These are phyloP conservation scores for Colletotrichum limetticola DNA, from an alignment of 2,329 filamentous ascomycete species.

Conservation along the genomic window DNA sequence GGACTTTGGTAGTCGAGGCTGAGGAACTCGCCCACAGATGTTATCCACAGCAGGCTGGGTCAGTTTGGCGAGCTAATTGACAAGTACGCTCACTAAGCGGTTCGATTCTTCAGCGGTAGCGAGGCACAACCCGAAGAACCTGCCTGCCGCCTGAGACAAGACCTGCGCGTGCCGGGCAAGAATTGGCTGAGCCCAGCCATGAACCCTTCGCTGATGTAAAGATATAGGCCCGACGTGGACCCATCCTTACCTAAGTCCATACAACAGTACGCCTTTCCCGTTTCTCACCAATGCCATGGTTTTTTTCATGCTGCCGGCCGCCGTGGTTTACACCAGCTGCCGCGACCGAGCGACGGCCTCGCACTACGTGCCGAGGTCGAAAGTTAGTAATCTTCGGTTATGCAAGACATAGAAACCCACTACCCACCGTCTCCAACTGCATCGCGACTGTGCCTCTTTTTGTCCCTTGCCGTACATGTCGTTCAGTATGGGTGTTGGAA, in stretches of 20 bases:
- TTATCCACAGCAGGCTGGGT: neutral
- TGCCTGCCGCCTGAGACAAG: neutral
- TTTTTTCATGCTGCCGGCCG: neutral
- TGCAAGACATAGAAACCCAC: constrained; percentile 21
- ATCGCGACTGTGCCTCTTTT: neutral
- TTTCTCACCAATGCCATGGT: neutral
- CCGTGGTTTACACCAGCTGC: neutral
- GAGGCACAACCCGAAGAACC: neutral
- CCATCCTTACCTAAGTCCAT: neutral
- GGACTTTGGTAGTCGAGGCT: neutral
- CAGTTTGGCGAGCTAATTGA: neutral
- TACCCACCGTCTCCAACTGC: neutral
- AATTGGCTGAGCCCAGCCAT: neutral
- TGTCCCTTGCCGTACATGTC: neutral
- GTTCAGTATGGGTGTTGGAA: neutral
- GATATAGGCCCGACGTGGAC: neutral
- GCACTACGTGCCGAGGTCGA: neutral
- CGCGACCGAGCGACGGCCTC: neutral
- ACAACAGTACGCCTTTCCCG: neutral
- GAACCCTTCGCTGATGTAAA: neutral
- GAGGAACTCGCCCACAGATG: neutral
- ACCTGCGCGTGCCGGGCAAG: neutral
- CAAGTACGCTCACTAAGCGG: neutral
- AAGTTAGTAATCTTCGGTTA: neutral
- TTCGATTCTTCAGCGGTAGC: neutral